phyloP scores from a whole-genome alignment of 331 rosid genomes.

The Stylosanthes scabra region DNA sequence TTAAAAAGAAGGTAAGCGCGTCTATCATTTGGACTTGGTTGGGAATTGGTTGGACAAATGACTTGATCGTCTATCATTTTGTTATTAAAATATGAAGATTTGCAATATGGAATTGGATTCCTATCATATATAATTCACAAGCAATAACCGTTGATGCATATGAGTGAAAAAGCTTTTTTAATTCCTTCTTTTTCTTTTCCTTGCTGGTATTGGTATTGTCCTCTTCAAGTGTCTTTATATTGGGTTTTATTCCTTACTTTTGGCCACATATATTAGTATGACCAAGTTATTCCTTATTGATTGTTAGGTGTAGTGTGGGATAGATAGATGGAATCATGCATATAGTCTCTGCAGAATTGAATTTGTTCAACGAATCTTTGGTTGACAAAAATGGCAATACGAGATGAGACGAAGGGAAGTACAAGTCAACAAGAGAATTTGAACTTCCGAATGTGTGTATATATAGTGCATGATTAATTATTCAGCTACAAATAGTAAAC shows the following conservation, averaged over 20 bases:
- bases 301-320: neutral
- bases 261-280: neutral
- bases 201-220: neutral
- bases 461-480: too few species aligned
- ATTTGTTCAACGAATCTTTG: conserved; percentile 1
- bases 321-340: neutral
- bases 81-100: conserved; percentile 25
- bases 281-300: neutral
- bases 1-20: too few species aligned
- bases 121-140: too few species aligned
- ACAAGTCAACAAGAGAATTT: neutral
- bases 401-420: neutral
- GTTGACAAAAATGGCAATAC: neutral
- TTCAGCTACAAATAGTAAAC: too few species aligned
- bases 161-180: neutral
- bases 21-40: too few species aligned
- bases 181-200: neutral
- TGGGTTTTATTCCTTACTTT: neutral
- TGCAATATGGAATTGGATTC: conserved; percentile 32
- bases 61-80: too few species aligned
- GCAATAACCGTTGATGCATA: neutral
- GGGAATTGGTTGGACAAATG: too few species aligned
- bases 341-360: neutral
- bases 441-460: neutral
- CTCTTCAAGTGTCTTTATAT: too few species aligned